A percentile compares a stretch with the other conserved stretches of the same genome.
Evolutionary conservation across 768 basidiomycete genomes (phyloP).

Genomic region (Candolleomyces eurysporus): DNA sequence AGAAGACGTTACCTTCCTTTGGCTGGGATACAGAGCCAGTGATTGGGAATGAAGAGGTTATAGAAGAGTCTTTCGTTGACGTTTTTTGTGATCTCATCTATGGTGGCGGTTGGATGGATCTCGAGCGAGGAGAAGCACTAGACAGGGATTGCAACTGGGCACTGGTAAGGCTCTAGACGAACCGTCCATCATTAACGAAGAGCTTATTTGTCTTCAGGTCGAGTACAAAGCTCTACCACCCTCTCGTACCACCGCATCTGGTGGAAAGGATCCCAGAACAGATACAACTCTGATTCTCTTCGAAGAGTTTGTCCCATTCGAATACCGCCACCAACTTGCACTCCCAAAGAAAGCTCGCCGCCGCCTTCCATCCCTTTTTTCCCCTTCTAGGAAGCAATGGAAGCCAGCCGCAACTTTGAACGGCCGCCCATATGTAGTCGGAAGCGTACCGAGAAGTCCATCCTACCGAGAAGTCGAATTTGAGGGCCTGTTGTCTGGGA

Average conservation of each 20-base stretch:
- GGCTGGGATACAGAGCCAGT: conserved; percentile 92
- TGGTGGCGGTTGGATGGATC: conserved; percentile 83
- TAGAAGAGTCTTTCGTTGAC: conserved; percentile 90
- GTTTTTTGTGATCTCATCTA: conserved; percentile 82
- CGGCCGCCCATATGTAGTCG: conserved; percentile 72
- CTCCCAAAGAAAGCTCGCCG: conserved; percentile 48
- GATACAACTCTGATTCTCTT: conserved; percentile 74
- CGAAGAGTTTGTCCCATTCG: conserved; percentile 91
- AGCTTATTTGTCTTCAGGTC: conserved; percentile 44
- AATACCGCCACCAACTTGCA: conserved; percentile 78
- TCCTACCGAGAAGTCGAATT: conserved; percentile 72
- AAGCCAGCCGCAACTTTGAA: conserved; percentile 82
- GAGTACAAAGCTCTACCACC: conserved; percentile 80
- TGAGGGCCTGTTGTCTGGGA: conserved; percentile 66
- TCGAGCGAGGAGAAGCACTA: conserved; percentile 66
- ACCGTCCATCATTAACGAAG: not conserved
- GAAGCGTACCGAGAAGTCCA: conserved; percentile 50
- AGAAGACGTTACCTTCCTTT: conserved; percentile 80
- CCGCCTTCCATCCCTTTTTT: conserved; percentile 71
- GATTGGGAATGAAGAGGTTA: conserved; percentile 70
- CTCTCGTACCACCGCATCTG: conserved; percentile 33
- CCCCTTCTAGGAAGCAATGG: conserved; percentile 63
- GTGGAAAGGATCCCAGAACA: conserved; percentile 64
- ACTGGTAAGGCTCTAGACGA: conserved; percentile 51
- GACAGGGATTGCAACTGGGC: conserved; percentile 93